Percentiles rank a stretch among this genome's conserved stretches.
phyloP scores from a whole-genome alignment of 2,329 filamentous ascomycete species.

The Aspergillus uvarum region DNA sequence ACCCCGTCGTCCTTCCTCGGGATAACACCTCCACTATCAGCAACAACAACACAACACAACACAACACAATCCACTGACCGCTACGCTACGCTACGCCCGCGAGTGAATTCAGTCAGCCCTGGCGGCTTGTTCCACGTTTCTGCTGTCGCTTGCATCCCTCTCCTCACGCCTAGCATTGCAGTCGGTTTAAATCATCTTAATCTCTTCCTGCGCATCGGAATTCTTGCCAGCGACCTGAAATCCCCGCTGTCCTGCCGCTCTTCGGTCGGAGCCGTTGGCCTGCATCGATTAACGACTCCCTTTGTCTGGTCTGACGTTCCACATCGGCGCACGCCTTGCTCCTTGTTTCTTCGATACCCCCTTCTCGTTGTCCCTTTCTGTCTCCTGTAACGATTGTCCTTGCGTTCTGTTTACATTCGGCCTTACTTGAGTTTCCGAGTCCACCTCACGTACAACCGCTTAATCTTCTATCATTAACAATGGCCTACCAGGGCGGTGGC shows the following conservation, averaged over 20 bases:
- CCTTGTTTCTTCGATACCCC: conserved; percentile 25
- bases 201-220: conserved; percentile 15
- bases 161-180: conserved; percentile 10
- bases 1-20: not conserved
- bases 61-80: not conserved
- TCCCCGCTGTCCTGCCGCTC: conserved; percentile 4
- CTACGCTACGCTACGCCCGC: conserved; percentile 9
- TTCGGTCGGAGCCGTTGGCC: conserved; percentile 6
- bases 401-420: conserved; percentile 17
- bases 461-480: conserved; percentile 36
- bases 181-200: conserved; percentile 1
- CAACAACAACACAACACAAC: not conserved
- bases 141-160: conserved; percentile 21
- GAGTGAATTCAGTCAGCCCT: conserved; percentile 24
- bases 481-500: conserved; percentile 64
- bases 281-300: conserved; percentile 5
- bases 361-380: conserved; percentile 13
- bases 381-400: conserved; percentile 9
- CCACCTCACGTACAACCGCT: conserved; percentile 12
- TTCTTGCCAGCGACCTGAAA: conserved; percentile 11
- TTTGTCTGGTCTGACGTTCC: conserved; percentile 16
- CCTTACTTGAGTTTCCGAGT: conserved; percentile 14
- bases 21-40: conserved; percentile 2
- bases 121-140: conserved; percentile 26
- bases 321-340: conserved; percentile 11